Conservation (phyloP, 306 rosid genomes). For the Prunus dulcis region DNA sequence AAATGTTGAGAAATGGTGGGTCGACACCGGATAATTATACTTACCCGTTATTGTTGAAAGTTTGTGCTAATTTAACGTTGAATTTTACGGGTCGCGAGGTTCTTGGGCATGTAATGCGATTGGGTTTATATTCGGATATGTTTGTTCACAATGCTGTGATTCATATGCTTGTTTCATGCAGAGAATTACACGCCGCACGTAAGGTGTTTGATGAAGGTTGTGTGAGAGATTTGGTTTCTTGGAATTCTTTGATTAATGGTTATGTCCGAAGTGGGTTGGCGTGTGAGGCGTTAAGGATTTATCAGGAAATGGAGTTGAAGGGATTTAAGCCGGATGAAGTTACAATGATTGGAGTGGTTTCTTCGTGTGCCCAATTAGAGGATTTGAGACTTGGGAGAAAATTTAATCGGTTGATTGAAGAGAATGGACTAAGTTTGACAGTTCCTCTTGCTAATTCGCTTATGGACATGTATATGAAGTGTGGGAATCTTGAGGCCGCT, state of each 20-base stretch:
- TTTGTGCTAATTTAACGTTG: conserved; percentile 46
- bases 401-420: conserved; percentile 45
- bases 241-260: conserved; percentile 84
- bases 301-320: conserved; percentile 47
- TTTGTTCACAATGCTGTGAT: conserved; percentile 69
- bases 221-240: conserved; percentile 76
- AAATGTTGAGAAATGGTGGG: conserved; percentile 44
- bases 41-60: conserved; percentile 60
- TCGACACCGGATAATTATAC: conserved; percentile 54
- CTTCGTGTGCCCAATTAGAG: conserved; percentile 69
- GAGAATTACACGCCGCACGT: conserved; percentile 44
- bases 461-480: conserved; percentile 78
- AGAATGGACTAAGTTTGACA: conserved; percentile 48
- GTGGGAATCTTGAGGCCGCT: conserved; percentile 56
- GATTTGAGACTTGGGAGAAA: conserved; percentile 53
- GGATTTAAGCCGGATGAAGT: conserved; percentile 67
- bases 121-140: conserved; percentile 56
- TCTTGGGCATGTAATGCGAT: conserved; percentile 57
- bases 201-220: conserved; percentile 55
- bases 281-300: conserved; percentile 48
- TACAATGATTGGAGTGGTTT: conserved; percentile 73
- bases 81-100: conserved; percentile 43
- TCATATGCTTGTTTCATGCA: conserved; percentile 53
- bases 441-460: conserved; percentile 62
- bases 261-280: conserved; percentile 59